phyloP scores from a whole-genome alignment of 352 stramenopile genomes.

The Globisporangium apiculatum region DNA sequence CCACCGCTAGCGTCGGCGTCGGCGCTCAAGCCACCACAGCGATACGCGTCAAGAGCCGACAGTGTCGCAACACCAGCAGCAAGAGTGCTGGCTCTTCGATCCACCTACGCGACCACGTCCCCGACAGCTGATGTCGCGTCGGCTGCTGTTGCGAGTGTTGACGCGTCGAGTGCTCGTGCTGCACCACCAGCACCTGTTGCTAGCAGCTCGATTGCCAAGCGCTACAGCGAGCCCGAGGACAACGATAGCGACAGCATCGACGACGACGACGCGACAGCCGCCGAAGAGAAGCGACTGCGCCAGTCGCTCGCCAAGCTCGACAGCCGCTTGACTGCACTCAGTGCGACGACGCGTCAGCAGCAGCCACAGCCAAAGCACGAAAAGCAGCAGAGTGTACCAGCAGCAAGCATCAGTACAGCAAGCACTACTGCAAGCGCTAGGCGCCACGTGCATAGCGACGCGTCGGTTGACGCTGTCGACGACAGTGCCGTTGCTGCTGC shows the following conservation, averaged over 20 bases:
- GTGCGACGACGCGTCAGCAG: neutral
- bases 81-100: too few species aligned
- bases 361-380: neutral
- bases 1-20: neutral
- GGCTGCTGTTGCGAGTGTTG: too few species aligned
- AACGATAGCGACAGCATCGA: constrained; percentile 4
- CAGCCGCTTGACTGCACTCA: constrained; percentile 21
- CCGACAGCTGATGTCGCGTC: too few species aligned
- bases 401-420: neutral
- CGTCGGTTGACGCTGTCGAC: neutral
- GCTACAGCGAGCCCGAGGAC: neutral
- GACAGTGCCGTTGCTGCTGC: constrained; percentile 20
- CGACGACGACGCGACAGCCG: constrained; percentile 24
- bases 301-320: constrained; percentile 55
- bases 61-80: too few species aligned
- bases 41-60: neutral
- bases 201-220: too few species aligned
- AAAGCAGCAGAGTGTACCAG: neutral
- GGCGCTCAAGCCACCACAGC: constrained; percentile 2
- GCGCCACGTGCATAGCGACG: neutral
- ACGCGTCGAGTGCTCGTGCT: neutral
- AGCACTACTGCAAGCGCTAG: neutral
- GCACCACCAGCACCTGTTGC: too few species aligned
- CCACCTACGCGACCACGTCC: too few species aligned
- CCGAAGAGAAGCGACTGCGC: constrained; percentile 36